Base-by-base conservation (phyloP, 1,284 basidiomycete genomes). In the Bjerkandera adusta region DNA sequence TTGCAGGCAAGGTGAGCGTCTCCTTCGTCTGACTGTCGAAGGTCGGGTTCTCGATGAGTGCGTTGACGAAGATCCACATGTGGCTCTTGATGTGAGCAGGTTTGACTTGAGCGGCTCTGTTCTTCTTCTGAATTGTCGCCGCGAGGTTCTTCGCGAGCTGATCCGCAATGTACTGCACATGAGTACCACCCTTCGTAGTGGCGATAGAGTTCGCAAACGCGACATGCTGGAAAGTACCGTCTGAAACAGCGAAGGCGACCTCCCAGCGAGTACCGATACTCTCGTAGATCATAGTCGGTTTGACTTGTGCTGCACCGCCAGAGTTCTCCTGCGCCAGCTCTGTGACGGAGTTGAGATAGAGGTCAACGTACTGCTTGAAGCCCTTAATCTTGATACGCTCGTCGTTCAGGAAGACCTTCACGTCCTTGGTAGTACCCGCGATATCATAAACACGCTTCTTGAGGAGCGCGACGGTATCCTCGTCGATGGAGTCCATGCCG, bases 1-100 rank as follows among this genome's bases (percentile, higher is more conserved):
- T 88, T 32, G 85, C 73, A 20, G 89, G 86, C 38, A 99, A 73
- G 1, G 95, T 99, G 56, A 99, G 71, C 6, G 87, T 92, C 68
- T 99, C 97, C 73, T 99, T 99, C 38, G 97, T 99, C 69, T 99
- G 97, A 72, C 93, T 95, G 76, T 99, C 96, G 68, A 99, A 99
- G 1, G 95, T 92, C 7, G 97, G 96, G 64, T 99, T 99, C 71
- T 97, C 95, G 54, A 99, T 89, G 53, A 97, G 76, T 18, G 92
- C 85, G 62, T 99, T 99, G 65, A 99, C 89, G 63, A 99, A 99
- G 51, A 99, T 80, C 93, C 93, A 97, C 81, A 99, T 93, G 64
- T 99, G 95, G 63, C 90, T 95, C 73, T 92, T 96, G 70, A 99
- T 87, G 69, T 97, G 93, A 50, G 85, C 81, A 10, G 92, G 79